These are phyloP conservation scores for Cryptococcus sp. DNA, from an alignment of 1,284 basidiomycete genomes.

Conservation along the genomic window DNA sequence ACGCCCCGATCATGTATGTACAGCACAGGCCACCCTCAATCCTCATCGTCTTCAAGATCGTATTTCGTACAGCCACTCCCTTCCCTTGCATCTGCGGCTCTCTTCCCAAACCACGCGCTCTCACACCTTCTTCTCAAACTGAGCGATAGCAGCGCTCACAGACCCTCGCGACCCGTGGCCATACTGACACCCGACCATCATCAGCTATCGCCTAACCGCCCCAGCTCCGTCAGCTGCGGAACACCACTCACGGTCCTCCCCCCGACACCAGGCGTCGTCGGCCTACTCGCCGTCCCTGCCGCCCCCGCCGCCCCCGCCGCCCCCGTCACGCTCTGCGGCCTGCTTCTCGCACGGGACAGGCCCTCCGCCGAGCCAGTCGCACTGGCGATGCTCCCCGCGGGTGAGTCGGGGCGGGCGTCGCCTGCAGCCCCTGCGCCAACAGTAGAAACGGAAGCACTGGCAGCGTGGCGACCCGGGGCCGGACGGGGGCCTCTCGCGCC, in stretches of 20 bases:
- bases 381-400: neutral
- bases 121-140: neutral
- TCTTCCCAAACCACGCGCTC: neutral
- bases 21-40: no score
- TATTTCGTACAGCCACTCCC: no score
- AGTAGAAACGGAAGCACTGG: slow-evolving; percentile 5
- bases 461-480: slow-evolving; percentile 23
- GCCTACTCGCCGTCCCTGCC: slow-evolving; percentile 2
- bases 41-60: no score
- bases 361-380: neutral
- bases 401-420: neutral
- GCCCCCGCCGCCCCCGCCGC: slow-evolving; percentile 8
- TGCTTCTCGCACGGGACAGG: slow-evolving; percentile 2
- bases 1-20: no score
- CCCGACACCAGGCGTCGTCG: slow-evolving; percentile 7
- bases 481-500: slow-evolving; percentile 42
- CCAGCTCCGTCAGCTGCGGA: no score
- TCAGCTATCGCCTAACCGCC: no score
- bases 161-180: slow-evolving; percentile 23
- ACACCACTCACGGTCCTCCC: neutral
- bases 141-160: slow-evolving; percentile 28
- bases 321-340: slow-evolving; percentile 13
- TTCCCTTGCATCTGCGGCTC: no score
- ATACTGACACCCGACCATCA: slow-evolving; percentile 5
- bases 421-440: slow-evolving; percentile 6